Evolutionary conservation across 2,329 filamentous ascomycete genomes (phyloP).

Genomic region (Pseudogymnoascus sp.): DNA sequence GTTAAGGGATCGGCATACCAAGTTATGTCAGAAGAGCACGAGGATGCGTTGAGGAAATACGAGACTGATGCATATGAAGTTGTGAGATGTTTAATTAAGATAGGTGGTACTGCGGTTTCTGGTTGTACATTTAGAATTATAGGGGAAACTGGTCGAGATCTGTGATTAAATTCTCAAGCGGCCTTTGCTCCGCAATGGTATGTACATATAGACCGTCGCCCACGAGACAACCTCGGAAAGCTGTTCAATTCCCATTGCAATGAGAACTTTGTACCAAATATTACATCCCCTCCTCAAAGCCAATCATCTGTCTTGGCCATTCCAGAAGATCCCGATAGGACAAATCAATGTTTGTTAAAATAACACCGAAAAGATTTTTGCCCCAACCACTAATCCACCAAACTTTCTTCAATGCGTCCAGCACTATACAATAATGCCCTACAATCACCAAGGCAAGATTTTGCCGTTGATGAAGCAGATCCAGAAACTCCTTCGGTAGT

Average conservation of each 20-base stretch:
- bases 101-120: slow-evolving; percentile 12
- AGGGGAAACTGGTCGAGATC: slow-evolving; percentile 7
- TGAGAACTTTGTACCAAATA: background rate
- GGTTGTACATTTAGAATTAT: slow-evolving; percentile 25
- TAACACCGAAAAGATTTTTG: slow-evolving; percentile 9
- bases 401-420: slow-evolving; percentile 9
- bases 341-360: slow-evolving; percentile 1
- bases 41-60: slow-evolving; percentile 28
- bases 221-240: background rate
- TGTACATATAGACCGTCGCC: too few species aligned
- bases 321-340: slow-evolving; percentile 9
- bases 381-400: slow-evolving; percentile 15
- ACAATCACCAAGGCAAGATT: slow-evolving; percentile 12
- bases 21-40: slow-evolving; percentile 25
- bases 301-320: slow-evolving; percentile 3
- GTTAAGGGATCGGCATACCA: slow-evolving; percentile 27
- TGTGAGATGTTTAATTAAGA: slow-evolving; percentile 27
- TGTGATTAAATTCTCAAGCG: background rate
- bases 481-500: slow-evolving; percentile 11
- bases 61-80: slow-evolving; percentile 33
- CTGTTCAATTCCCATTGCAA: background rate
- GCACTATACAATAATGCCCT: slow-evolving; percentile 13
- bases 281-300: background rate
- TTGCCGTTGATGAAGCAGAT: slow-evolving; percentile 8
- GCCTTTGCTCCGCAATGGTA: background rate